These are phyloP conservation scores for Fusarium duplospermum DNA, from an alignment of 2,329 filamentous ascomycete species.

Conservation along the genomic window DNA sequence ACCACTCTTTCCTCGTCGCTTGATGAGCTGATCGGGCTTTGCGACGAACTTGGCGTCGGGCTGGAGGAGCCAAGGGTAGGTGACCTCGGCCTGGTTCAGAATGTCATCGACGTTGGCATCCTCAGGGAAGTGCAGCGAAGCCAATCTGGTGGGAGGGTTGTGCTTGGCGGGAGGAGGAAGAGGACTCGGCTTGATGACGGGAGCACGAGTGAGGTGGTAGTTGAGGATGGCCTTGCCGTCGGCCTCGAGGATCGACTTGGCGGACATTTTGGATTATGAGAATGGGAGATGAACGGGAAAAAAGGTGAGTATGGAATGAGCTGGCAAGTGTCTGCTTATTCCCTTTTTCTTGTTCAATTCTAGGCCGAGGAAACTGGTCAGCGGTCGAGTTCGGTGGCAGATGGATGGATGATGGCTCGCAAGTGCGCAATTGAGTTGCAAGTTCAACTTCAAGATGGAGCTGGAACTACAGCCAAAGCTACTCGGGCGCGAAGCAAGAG, in stretches of 20 bases:
- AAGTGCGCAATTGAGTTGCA: constrained; percentile 22
- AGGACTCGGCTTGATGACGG: constrained; percentile 97
- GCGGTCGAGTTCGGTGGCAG: constrained; percentile 19
- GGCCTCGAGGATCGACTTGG: constrained; percentile 98
- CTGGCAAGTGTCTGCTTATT: constrained; percentile 44
- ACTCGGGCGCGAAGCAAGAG: constrained; percentile 11
- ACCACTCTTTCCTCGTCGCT: constrained; percentile 98
- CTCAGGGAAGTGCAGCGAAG: constrained; percentile 92
- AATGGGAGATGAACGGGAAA: constrained; percentile 35
- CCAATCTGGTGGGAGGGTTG: constrained; percentile 92
- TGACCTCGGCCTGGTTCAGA: constrained; percentile 94
- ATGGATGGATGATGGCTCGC: constrained; percentile 21
- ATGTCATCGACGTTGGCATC: constrained; percentile 85
- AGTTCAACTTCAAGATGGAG: constrained; percentile 18
- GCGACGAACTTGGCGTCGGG: constrained; percentile 92
- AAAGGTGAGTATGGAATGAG: constrained; percentile 36
- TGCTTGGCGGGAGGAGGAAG: constrained; percentile 86
- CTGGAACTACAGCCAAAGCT: constrained; percentile 23
- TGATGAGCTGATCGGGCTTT: constrained; percentile 99
- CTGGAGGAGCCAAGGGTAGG: constrained; percentile 94
- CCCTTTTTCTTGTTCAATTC: constrained; percentile 40
- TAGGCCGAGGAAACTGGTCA: constrained; percentile 30
- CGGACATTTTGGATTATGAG: constrained; percentile 55
- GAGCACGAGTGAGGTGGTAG: constrained; percentile 98
- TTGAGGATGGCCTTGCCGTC: constrained; percentile 99